These are phyloP conservation scores for Fusarium secorum DNA, from an alignment of 2,329 filamentous ascomycete species.

Conservation along the genomic window DNA sequence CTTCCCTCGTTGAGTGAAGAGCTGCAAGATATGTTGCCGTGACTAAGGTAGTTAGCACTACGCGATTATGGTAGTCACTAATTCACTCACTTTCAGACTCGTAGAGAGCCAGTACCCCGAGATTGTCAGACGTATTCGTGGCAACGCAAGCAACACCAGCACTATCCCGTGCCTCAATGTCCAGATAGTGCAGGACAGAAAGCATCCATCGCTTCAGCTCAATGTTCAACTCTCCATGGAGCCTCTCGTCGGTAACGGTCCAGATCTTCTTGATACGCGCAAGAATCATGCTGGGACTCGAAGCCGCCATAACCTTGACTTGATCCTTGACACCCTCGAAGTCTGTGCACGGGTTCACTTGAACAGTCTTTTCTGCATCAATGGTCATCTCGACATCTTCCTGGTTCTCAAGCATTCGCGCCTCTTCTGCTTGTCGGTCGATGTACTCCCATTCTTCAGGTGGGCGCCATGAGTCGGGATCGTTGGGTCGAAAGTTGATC, in stretches of 20 bases:
- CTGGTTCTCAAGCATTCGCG: not conserved
- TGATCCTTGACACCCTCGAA: slow-evolving; percentile 19
- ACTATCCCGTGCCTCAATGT: slow-evolving; percentile 41
- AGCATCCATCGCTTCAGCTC: slow-evolving; percentile 69
- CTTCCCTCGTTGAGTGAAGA: slow-evolving; percentile 48
- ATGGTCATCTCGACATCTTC: not conserved
- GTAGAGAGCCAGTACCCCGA: slow-evolving; percentile 58
- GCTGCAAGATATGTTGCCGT: slow-evolving; percentile 60
- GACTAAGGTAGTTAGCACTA: slow-evolving; percentile 44
- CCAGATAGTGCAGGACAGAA: slow-evolving; percentile 60
- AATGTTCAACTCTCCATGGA: slow-evolving; percentile 51
- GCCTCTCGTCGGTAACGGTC: slow-evolving; percentile 19
- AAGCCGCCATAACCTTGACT: slow-evolving; percentile 33
- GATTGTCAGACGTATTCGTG: not conserved
- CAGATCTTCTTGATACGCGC: slow-evolving; percentile 57
- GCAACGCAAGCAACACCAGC: slow-evolving; percentile 7
- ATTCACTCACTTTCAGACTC: slow-evolving; percentile 56
- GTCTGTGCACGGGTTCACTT: not conserved
- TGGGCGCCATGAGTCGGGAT: slow-evolving; percentile 55
- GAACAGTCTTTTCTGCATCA: not conserved
- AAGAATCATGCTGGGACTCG: slow-evolving; percentile 54
- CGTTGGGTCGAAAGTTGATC: slow-evolving; percentile 44
- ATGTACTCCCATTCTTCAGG: slow-evolving; percentile 54
- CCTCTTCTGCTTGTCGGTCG: not conserved
- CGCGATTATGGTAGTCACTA: fast-evolving